Evolutionary conservation across 768 basidiomycete species (phyloP).

Genomic region (Filobasidium wieringae): DNA sequence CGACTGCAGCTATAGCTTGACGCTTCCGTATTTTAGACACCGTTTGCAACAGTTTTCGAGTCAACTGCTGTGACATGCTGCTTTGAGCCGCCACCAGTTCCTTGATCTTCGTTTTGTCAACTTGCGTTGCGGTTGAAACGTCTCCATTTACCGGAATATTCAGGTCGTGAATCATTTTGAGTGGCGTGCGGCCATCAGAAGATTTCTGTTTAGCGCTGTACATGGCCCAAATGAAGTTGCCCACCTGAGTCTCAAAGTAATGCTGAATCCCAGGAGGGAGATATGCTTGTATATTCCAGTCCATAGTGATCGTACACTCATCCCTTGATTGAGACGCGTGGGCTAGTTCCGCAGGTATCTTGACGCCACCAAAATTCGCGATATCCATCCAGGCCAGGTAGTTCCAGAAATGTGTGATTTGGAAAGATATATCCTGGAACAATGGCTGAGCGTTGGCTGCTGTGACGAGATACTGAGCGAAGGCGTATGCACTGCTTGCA

Average conservation of each 20-base stretch:
- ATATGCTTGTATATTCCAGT: conserved; percentile 84
- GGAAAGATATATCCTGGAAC: conserved; percentile 82
- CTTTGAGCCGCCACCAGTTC: conserved; percentile 59
- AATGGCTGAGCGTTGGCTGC: conserved; percentile 90
- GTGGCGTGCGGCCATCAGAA: conserved; percentile 56
- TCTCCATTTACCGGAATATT: conserved; percentile 27
- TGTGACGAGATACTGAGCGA: conserved; percentile 85
- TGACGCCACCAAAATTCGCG: conserved; percentile 78
- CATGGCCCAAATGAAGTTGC: conserved; percentile 73
- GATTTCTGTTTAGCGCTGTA: conserved; percentile 55
- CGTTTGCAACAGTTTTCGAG: conserved; percentile 61
- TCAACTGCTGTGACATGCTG: conserved; percentile 69
- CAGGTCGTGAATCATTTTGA: conserved; percentile 56
- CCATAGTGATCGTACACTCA: conserved; percentile 57
- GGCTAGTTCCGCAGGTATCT: conserved; percentile 45
- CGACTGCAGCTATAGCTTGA: conserved; percentile 44
- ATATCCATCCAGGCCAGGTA: conserved; percentile 91
- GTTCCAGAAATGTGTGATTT: conserved; percentile 81
- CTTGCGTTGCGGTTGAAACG: conserved; percentile 34
- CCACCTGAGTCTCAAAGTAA: conserved; percentile 61
- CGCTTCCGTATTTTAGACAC: conserved; percentile 50
- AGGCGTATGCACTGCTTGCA: conserved; percentile 85
- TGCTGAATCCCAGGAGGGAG: conserved; percentile 69
- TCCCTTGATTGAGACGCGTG: conserved; percentile 15
- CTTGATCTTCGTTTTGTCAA: conserved; percentile 55